Evolutionary conservation across 495 filamentous ascomycete genomes (phyloP), one percentile per base, ranked within the genome.

Genomic region (Penicillium cinerascens): DNA sequence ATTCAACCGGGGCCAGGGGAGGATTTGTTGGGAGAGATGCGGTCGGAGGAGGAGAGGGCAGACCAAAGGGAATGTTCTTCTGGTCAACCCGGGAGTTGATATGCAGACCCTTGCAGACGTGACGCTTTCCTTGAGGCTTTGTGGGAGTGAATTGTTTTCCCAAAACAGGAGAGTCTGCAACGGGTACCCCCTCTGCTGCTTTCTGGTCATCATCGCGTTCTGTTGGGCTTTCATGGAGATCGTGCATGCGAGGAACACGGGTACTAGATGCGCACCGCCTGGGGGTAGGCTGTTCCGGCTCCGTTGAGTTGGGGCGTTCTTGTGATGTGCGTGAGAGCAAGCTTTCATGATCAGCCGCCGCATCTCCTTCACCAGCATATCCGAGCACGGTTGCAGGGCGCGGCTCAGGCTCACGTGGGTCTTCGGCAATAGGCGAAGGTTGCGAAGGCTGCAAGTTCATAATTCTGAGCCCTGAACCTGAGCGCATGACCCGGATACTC

Each of bases 41-140:
- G 35, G 56, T 61, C 11, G 65, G 67, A 23, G 70, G 67, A 33
- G 70, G 63, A 8, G 67, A 67, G 9, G 61, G 62, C n/a, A 67
- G 59, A 9, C 56, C 65, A 6, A 68, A 63, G 4, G 66, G 61
- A 16, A 67, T 45, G 20, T 60, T 57, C n/a, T 60, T 66, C 18
- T 42, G 52, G 16, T 56, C 51, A 9, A 51, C 23, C 10, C 43
- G 50, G 26, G 61, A 37, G 36, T 64, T 55, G 44, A 66, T 61
- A 0, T 56, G 49, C 1, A 66, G 48, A 17, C 18, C 39, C n/a
- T 55, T 56, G 7, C 42, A 43, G 3, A 37, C 11, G 25, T 52
- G 42, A 51, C 37, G 44, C 27, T 59, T 66, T 15, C 37, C 58
- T 27, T 44, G 43, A 1, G 39, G 1, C 21, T 61, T 51, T 6